Evolutionary conservation across 768 basidiomycete genomes (phyloP), one percentile per base, ranked within the genome.

Genomic region (Termitomyces sp.): DNA sequence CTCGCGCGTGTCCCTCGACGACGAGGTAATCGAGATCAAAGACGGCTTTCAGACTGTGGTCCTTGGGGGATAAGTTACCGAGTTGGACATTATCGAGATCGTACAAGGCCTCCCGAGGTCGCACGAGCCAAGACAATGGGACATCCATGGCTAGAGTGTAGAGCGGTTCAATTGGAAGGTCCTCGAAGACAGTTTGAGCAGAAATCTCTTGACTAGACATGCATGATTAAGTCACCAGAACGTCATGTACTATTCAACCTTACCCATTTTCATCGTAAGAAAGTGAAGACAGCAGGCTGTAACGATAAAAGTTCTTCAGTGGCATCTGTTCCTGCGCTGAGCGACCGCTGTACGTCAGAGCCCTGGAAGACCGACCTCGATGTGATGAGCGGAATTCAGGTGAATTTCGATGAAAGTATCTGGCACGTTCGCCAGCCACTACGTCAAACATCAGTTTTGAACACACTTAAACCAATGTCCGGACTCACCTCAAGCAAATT

Each of bases 71-170:
- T 3, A 96, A 77, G 44, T 81, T 79, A 12, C 78, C 79, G 7
- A 98, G 82, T 46, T 94, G 90, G 57, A 99, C 88, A 69, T 99
- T 99, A 74, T 99, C 96, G 27, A 98, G 82, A 68, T 99, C 96
- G 63, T 97, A 92, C 1, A 87, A 76, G 0, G 95, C 89, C 65
- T 92, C 86, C 13, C 85, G 83, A 0, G 96, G 97, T 12, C 92
- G 87, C 27, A 94, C 94, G 7, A 98, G 84, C 97, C 97, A 99
- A 0, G 96, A 85, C 2, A 85, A 76, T 5, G 91, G 92, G 2
- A 93, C 87, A 52, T 98, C 96, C 83, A 97, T 88, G 4, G 85
- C 85, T n/a, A 98, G 79, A 0, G 96, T 98, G 64, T 94, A 93
- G 56, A 99, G 92, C 0, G 94, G 92, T 12, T 94, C 89, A 2